Base-by-base conservation (phyloP, 1,284 basidiomycete species). In the Cryptococcus sp. region DNA sequence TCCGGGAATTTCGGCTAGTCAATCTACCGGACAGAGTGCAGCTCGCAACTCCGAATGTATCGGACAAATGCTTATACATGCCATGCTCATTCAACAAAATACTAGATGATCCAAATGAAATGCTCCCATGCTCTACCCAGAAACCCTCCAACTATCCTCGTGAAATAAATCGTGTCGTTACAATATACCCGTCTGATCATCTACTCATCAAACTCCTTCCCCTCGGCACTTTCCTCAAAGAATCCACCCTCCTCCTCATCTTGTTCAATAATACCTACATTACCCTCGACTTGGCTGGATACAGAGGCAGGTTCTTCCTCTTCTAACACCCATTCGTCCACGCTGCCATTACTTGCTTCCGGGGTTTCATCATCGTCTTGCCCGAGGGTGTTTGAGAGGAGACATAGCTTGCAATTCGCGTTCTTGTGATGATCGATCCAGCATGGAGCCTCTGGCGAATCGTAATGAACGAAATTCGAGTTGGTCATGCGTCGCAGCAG, bases 401-500 rank as follows among this genome's bases (percentile, higher is more conserved):
- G 10, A 48, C 62, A 64, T 22, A 47, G 39, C 3, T 55, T 55
- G 47, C 62, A 64, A 31, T 22, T 10, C 16, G 44, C 54, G 50
- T 57, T 50, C 46, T 56, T 58, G 50, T 22, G 25, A 51, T 64
- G 62, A 40, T 16, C 16, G 19, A 40, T 31, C 19, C 45, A 32
- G 48, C 63, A 64, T 4, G 63, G 63, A 16, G 19, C 39, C 10
- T 7, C 9, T 9, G 59, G 59, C 50, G 57, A 55, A 24, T 59
- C 55, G 5, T 51, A 44, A 4, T 54, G 52, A 1, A 56, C 54
- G n/a, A 61, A 55, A 44, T 47, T n/a, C 19, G 61, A 60, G 48
- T 77, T 68, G 19, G 82, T 83, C 47, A 81, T 81, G 25, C 91
- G 84, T 55, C 80, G 80, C 18, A 97, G 84, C 22, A 85, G 82